These are phyloP conservation scores for Incumbomyces delicatus DNA, from an alignment of 2,329 filamentous ascomycete species.

Conservation along the genomic window DNA sequence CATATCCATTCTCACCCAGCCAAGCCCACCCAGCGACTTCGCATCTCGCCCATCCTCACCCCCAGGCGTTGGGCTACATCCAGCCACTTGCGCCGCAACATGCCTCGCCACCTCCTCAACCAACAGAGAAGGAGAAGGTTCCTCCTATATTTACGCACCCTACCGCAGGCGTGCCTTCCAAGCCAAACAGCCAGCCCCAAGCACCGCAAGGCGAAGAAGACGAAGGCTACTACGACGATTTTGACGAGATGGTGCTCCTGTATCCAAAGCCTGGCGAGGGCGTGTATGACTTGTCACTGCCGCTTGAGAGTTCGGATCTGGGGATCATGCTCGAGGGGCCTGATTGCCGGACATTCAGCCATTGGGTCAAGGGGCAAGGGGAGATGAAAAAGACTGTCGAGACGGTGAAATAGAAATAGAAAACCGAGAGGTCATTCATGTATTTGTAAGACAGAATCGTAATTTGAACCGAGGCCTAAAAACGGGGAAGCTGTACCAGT, in stretches of 20 bases:
- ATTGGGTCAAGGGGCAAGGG: slow-evolving; percentile 23
- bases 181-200: background rate
- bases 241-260: slow-evolving; percentile 47
- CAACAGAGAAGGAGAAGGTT: slow-evolving; percentile 14
- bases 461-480: no score
- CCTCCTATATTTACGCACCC: slow-evolving; percentile 11
- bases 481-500: no score
- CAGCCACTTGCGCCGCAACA: background rate
- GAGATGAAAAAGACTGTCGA: background rate
- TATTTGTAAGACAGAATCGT: background rate
- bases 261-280: slow-evolving; percentile 53
- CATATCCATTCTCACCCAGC: background rate
- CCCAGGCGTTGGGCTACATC: background rate
- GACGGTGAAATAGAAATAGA: background rate
- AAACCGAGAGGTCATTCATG: background rate
- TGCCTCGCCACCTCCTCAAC: background rate
- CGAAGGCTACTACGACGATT: slow-evolving; percentile 38
- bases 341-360: slow-evolving; percentile 47
- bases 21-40: slow-evolving; percentile 11
- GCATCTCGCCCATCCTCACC: slow-evolving; percentile 1
- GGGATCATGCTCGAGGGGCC: slow-evolving; percentile 54
- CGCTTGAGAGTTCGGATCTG: slow-evolving; percentile 49
- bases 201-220: slow-evolving; percentile 16
- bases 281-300: slow-evolving; percentile 44
- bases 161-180: slow-evolving; percentile 4